Percentiles rank a stretch among this genome's conserved stretches.
Conservation (phyloP, 192 early-diverging fungal species). For the Piromyces finnis region DNA sequence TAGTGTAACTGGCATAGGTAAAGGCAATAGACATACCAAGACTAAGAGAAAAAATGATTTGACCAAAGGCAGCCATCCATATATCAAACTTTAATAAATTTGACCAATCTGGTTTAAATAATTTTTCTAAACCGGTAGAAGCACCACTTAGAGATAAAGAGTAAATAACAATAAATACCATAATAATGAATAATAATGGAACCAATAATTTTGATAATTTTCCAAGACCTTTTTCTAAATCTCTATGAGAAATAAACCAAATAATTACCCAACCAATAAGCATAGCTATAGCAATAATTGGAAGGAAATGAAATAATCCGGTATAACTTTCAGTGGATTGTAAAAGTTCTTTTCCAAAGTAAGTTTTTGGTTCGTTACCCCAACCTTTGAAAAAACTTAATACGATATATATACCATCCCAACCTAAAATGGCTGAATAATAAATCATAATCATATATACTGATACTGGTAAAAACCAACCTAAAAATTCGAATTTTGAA, state of each 20-base stretch:
- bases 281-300: neutral
- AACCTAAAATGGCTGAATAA: neutral
- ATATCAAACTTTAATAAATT: neutral
- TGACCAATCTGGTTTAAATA: neutral
- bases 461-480: neutral
- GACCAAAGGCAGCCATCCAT: neutral
- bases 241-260: neutral
- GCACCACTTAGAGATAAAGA: neutral
- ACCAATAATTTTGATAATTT: neutral
- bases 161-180: neutral
- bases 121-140: neutral
- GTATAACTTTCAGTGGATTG: neutral
- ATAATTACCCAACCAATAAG: neutral
- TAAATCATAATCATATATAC: neutral
- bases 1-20: neutral
- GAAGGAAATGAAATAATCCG: neutral
- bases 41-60: neutral
- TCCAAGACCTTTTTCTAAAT: neutral
- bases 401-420: neutral
- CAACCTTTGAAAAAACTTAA: neutral
- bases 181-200: neutral
- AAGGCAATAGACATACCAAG: neutral
- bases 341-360: neutral
- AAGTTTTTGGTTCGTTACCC: neutral
- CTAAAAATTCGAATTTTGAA: neutral